Conservation (phyloP, 2,329 filamentous ascomycete species). For the Leptoxyphium fumago region DNA sequence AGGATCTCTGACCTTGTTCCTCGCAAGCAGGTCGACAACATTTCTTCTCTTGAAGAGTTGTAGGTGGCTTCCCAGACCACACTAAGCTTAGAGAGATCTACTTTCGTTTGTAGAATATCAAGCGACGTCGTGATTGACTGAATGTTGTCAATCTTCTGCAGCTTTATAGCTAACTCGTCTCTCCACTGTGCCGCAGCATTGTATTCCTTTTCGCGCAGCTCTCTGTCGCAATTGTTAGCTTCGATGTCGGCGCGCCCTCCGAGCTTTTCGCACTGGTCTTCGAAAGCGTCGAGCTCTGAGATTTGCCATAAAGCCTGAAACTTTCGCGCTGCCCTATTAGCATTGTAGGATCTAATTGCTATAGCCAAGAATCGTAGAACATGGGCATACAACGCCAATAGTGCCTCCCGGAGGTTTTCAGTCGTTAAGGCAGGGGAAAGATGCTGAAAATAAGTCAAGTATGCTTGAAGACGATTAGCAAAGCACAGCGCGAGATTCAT, state of each 20-base stretch:
- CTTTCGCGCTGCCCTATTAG: background rate
- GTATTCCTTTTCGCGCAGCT: background rate
- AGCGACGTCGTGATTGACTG: background rate
- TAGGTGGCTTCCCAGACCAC: slow-evolving; percentile 9
- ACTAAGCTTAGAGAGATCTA: slow-evolving; percentile 4
- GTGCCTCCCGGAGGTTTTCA: slow-evolving; percentile 1
- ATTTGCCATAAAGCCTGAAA: slow-evolving; percentile 1
- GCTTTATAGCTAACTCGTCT: background rate
- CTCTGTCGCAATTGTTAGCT: slow-evolving; percentile 4
- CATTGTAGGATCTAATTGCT: slow-evolving; percentile 1
- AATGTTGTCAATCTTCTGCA: slow-evolving; percentile 2
- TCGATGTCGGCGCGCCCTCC: slow-evolving; percentile 1
- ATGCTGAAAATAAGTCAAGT: slow-evolving; percentile 1
- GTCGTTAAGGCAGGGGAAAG: background rate
- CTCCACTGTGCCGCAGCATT: background rate
- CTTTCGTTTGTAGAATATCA: slow-evolving; percentile 1
- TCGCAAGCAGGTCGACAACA: slow-evolving; percentile 11
- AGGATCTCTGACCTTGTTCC: slow-evolving; percentile 15
- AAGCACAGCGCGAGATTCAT: slow-evolving; percentile 1
- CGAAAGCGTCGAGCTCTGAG: slow-evolving; percentile 1
- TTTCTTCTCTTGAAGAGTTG: slow-evolving; percentile 11
- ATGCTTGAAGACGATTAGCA: slow-evolving; percentile 3
- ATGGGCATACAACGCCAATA: slow-evolving; percentile 2
- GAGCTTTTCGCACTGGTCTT: slow-evolving; percentile 1
- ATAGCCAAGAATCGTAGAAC: slow-evolving; percentile 2